Evolutionary conservation across 148 eudicot species (phyloP).

Genomic region (Cornus suecica): DNA sequence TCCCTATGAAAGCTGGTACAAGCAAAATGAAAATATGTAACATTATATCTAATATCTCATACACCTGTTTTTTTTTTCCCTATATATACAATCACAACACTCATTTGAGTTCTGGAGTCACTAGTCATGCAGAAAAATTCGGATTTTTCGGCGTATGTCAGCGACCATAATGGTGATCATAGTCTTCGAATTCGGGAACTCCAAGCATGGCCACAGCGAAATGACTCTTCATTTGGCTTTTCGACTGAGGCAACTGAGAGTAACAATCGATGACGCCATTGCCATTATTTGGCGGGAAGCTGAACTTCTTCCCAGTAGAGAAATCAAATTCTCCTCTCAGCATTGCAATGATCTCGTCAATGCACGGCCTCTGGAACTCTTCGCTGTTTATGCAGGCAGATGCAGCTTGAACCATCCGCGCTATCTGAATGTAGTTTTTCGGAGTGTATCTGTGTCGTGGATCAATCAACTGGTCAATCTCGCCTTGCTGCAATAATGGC

Average conservation of each 20-base stretch:
- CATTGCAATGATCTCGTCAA: constrained; percentile 53
- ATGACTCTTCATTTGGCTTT: constrained; percentile 66
- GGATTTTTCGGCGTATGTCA: constrained; percentile 16
- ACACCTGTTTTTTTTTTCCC: constrained; percentile 1
- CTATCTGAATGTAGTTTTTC: constrained; percentile 47
- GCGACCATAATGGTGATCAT: constrained; percentile 52
- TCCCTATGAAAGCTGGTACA: neutral
- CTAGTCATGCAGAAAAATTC: neutral
- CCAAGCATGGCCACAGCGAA: constrained; percentile 92
- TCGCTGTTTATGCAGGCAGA: constrained; percentile 66
- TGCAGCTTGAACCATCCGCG: constrained; percentile 75
- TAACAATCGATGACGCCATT: constrained; percentile 29
- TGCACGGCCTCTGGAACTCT: constrained; percentile 69
- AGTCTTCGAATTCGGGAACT: constrained; percentile 72
- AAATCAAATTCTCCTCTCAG: constrained; percentile 49
- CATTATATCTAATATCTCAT: neutral
- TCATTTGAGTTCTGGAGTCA: neutral
- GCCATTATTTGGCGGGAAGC: constrained; percentile 25
- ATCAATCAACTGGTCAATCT: constrained; percentile 50
- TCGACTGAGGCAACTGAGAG: constrained; percentile 43
- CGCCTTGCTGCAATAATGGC: constrained; percentile 75
- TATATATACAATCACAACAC: constrained; percentile 21
- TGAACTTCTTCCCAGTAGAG: constrained; percentile 38
- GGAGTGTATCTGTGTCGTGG: constrained; percentile 51
- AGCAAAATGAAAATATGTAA: constrained; percentile 8